phyloP scores from a whole-genome alignment of 1,139 yeast genomes.

The Scheffersomyces lignicola region DNA sequence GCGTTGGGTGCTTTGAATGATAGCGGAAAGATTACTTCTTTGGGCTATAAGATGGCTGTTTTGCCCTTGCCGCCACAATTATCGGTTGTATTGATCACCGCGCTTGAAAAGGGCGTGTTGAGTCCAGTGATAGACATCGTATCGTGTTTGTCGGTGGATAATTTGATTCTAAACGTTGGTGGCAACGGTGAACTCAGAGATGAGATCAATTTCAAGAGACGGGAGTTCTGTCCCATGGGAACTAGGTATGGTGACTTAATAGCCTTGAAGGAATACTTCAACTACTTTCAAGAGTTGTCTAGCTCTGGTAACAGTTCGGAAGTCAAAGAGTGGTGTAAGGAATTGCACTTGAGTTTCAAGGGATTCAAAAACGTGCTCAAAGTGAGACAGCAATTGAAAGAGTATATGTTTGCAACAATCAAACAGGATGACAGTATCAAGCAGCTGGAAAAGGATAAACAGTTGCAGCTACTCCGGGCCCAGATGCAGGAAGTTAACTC shows the following conservation, averaged over 20 bases:
- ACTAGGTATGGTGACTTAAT: constrained; percentile 76
- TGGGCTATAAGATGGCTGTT: constrained; percentile 84
- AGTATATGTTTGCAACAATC: constrained; percentile 59
- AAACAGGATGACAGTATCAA: constrained; percentile 36
- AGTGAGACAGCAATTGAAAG: constrained; percentile 72
- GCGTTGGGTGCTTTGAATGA: constrained; percentile 79
- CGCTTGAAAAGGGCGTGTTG: constrained; percentile 58
- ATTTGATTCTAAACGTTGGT: constrained; percentile 62
- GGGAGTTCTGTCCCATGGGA: constrained; percentile 69
- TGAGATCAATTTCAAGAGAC: constrained; percentile 65
- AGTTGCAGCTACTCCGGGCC: constrained; percentile 24
- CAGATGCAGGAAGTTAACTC: constrained; percentile 26
- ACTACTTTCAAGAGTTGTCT: constrained; percentile 53
- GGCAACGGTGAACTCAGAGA: constrained; percentile 83
- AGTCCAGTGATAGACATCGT: constrained; percentile 81
- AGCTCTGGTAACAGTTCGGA: constrained; percentile 42
- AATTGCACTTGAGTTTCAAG: constrained; percentile 69
- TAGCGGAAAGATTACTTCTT: constrained; percentile 67
- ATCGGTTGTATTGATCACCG: constrained; percentile 81
- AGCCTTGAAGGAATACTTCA: constrained; percentile 76
- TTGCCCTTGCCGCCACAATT: constrained; percentile 90
- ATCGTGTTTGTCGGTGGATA: constrained; percentile 91
- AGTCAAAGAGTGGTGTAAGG: constrained; percentile 79
- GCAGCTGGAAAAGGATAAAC: constrained; percentile 27
- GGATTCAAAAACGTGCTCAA: constrained; percentile 78